Conservation (phyloP, 768 basidiomycete species). For the Neoboletus subvelutipes region DNA sequence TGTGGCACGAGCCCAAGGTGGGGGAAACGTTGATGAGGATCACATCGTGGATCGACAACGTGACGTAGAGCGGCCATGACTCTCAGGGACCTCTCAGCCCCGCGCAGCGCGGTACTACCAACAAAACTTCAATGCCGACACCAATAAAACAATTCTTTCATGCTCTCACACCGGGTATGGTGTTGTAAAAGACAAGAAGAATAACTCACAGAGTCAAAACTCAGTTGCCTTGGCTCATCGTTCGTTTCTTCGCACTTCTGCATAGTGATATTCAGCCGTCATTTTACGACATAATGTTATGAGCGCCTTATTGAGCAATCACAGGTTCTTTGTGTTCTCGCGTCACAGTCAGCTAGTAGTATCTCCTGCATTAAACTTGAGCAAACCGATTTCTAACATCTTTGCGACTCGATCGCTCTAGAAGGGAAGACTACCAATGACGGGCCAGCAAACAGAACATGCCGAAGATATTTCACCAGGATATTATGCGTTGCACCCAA, state of each 20-base stretch:
- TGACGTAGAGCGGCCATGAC: background rate
- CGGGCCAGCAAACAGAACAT: background rate
- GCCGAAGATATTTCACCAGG: background rate
- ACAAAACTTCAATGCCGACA: background rate
- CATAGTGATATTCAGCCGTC: background rate
- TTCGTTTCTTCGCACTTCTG: background rate
- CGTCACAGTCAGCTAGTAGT: background rate
- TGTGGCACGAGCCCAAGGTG: constrained; percentile 57
- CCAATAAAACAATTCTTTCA: background rate
- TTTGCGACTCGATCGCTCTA: background rate
- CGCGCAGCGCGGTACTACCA: background rate
- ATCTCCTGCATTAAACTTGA: background rate
- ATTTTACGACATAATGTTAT: background rate
- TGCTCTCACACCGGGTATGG: background rate
- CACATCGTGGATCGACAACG: constrained; percentile 42
- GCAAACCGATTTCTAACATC: background rate
- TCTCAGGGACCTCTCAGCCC: background rate
- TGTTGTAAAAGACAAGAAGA: background rate
- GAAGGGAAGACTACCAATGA: background rate
- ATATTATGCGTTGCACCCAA: background rate
- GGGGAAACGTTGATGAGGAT: constrained; percentile 47
- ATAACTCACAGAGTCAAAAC: background rate
- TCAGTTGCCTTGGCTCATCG: background rate
- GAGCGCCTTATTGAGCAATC: background rate
- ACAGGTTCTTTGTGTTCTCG: background rate